Conservation (phyloP, 2,329 filamentous ascomycete genomes). For the Stachybotrys chlorohalonatus region DNA sequence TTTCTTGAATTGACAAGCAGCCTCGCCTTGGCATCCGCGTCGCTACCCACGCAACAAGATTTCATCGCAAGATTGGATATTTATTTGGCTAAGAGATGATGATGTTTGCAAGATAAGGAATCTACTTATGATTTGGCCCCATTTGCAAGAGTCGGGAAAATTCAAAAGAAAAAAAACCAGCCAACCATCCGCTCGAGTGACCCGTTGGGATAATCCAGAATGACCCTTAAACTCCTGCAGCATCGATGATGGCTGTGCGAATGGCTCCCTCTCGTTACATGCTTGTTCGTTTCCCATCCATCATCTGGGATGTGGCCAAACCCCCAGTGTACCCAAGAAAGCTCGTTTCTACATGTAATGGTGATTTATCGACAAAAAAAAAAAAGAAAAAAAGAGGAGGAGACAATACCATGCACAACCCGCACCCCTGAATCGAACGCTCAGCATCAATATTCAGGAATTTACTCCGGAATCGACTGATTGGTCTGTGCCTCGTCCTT, state of each 20-base stretch:
- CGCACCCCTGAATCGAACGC: no score
- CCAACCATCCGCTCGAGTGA: neutral
- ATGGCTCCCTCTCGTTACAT: neutral
- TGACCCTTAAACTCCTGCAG: neutral
- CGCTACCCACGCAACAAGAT: no score
- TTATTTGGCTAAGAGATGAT: no score
- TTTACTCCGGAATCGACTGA: conserved; percentile 25
- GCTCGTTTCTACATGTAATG: neutral
- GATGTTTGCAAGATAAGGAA: no score
- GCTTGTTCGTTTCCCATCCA: neutral
- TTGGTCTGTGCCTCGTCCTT: conserved; percentile 36
- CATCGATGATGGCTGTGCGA: neutral
- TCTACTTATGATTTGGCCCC: no score
- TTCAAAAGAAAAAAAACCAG: neutral
- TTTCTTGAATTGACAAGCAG: no score
- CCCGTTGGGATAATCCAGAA: neutral
- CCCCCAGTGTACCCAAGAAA: neutral
- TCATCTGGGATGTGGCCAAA: neutral
- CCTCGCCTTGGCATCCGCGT: no score
- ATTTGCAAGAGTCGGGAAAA: neutral
- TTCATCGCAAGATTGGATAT: no score
- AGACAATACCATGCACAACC: no score
- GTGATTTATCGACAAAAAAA: neutral
- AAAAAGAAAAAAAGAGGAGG: neutral
- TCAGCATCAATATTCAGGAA: no score